A percentile compares a stretch with the other conserved stretches of the same genome.
These are phyloP conservation scores for Malus hybrid DNA, from an alignment of 331 rosid species.

Conservation along the genomic window DNA sequence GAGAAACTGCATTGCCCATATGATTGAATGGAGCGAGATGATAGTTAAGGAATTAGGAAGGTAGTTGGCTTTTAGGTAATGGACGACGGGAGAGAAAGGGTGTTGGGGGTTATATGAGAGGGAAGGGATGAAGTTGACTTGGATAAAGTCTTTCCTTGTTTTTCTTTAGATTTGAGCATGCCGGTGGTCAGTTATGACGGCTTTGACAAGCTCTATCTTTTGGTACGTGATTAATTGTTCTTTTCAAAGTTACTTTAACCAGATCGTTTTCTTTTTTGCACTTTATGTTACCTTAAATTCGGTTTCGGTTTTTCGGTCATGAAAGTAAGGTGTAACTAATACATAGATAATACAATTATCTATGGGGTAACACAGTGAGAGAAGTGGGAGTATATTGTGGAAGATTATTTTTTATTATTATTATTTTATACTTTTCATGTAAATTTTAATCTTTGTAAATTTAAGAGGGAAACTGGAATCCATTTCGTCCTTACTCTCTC, in stretches of 20 bases:
- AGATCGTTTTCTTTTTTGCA: neutral
- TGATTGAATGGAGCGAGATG: neutral
- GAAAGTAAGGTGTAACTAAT: too few species aligned
- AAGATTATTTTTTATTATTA: too few species aligned
- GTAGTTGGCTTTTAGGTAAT: neutral
- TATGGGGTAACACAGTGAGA: too few species aligned
- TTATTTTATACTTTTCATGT: neutral
- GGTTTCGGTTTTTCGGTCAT: neutral
- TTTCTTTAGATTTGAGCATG: slow-evolving; percentile 14
- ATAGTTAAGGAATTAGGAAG: neutral
- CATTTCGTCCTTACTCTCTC: too few species aligned
- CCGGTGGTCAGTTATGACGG: slow-evolving; percentile 81
- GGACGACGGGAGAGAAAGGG: neutral
- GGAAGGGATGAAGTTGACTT: slow-evolving; percentile 38
- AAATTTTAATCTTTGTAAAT: too few species aligned
- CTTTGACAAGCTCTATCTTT: slow-evolving; percentile 39
- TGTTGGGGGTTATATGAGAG: neutral
- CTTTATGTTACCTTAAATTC: neutral
- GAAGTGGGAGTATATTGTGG: neutral
- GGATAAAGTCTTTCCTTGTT: slow-evolving; percentile 23
- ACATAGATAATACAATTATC: too few species aligned
- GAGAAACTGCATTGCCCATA: slow-evolving; percentile 59
- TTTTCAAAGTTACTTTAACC: neutral
- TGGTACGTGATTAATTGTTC: neutral
- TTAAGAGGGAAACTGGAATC: neutral